Conservation (phyloP, 805 yeast species). For the Nematodospora valgi region DNA sequence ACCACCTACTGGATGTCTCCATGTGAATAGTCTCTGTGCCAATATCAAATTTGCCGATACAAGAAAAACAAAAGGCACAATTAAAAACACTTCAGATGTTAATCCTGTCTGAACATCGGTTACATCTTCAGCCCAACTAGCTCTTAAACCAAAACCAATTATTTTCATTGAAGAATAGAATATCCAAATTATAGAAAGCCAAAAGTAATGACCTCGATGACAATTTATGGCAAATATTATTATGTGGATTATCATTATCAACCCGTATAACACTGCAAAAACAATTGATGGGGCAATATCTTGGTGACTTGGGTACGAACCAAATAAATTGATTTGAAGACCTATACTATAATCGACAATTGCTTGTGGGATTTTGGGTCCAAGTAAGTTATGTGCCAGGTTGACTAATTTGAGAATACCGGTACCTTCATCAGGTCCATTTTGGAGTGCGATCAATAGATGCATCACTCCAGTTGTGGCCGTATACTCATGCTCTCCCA, state of each 20-base stretch:
- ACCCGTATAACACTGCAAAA: constrained; percentile 49
- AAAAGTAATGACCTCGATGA: constrained; percentile 58
- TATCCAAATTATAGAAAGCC: constrained; percentile 48
- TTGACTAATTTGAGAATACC: constrained; percentile 23
- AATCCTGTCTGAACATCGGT: constrained; percentile 47
- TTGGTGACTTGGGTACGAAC: constrained; percentile 51
- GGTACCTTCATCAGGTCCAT: constrained; percentile 18
- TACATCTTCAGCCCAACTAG: constrained; percentile 53
- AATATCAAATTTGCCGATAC: constrained; percentile 58
- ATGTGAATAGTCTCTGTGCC: constrained; percentile 70
- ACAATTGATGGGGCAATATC: constrained; percentile 61
- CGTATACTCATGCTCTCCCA: constrained; percentile 3
- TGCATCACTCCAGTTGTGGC: constrained; percentile 7
- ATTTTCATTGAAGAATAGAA: constrained; percentile 49
- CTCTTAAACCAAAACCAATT: constrained; percentile 58
- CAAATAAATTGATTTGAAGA: constrained; percentile 53
- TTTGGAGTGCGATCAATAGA: constrained; percentile 1
- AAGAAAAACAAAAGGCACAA: constrained; percentile 53
- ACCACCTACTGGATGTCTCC: constrained; percentile 75
- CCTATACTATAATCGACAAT: constrained; percentile 34
- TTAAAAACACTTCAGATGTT: constrained; percentile 52
- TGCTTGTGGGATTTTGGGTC: constrained; percentile 35
- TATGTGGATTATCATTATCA: constrained; percentile 45
- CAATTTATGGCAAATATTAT: constrained; percentile 47
- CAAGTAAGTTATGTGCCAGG: constrained; percentile 24